These are phyloP conservation scores for Astragalus glycyphyllos DNA, from an alignment of 306 rosid species.

Conservation along the genomic window DNA sequence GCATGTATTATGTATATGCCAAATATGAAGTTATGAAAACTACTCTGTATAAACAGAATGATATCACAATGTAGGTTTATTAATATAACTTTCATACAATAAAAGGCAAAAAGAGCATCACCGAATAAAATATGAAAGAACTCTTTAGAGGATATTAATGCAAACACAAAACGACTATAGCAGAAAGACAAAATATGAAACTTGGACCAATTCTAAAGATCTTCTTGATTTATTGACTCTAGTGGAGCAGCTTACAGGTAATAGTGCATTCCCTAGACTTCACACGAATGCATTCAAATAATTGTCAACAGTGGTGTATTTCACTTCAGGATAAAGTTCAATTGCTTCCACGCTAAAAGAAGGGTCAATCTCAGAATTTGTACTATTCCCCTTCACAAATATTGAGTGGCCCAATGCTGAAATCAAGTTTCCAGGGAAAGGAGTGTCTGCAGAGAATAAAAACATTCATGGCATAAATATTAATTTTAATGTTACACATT, in stretches of 20 bases:
- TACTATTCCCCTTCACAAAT: too few relatives aligned
- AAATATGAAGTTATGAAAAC: too few relatives aligned
- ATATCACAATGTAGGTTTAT: background rate
- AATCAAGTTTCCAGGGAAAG: too few relatives aligned
- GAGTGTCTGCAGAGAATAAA: too few relatives aligned
- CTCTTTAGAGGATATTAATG: background rate
- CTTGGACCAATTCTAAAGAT: background rate
- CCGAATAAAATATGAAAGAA: background rate
- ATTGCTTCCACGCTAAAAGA: too few relatives aligned
- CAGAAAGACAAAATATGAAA: background rate
- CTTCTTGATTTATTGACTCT: constrained; percentile 16
- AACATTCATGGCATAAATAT: constrained; percentile 35
- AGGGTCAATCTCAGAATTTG: too few relatives aligned
- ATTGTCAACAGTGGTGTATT: too few relatives aligned
- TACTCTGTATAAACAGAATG: background rate
- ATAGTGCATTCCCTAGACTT: background rate
- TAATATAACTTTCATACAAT: background rate
- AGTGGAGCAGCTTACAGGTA: background rate
- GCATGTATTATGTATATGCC: too few relatives aligned
- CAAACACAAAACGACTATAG: background rate
- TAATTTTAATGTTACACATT: too few relatives aligned
- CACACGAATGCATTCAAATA: constrained; percentile 9
- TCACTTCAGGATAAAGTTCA: too few relatives aligned
- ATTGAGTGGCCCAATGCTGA: too few relatives aligned
- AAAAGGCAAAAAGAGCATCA: background rate